Percentiles rank a stretch among this genome's conserved stretches.
Conservation (phyloP, 768 basidiomycete species). For the Tulasnella sp. region DNA sequence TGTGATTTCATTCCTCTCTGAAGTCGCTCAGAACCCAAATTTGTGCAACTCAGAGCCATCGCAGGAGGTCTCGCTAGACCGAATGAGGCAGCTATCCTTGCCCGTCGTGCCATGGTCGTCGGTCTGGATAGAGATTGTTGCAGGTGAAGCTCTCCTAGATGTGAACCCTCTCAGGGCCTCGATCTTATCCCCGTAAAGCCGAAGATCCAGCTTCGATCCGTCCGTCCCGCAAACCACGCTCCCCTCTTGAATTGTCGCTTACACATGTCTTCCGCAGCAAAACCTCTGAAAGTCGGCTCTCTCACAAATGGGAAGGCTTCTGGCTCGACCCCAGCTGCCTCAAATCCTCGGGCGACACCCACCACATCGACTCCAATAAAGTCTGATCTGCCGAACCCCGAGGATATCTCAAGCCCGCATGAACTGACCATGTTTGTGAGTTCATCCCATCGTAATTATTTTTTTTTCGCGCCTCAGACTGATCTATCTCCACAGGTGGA, state of each 20-base stretch:
- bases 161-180: conserved; percentile 3
- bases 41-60: no score
- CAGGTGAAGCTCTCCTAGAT: not conserved
- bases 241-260: not conserved
- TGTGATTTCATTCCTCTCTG: no score
- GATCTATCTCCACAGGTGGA: conserved; percentile 52
- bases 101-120: not conserved
- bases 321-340: not conserved
- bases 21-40: no score
- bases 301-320: conserved; percentile 7
- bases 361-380: not conserved
- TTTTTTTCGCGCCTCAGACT: not conserved
- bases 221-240: not conserved
- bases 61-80: no score
- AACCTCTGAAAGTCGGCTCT: conserved; percentile 8
- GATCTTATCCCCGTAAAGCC: not conserved
- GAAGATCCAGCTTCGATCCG: not conserved
- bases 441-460: no score
- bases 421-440: conserved; percentile 90
- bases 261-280: conserved; percentile 6
- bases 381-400: conserved; percentile 25
- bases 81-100: no score
- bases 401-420: conserved; percentile 83
- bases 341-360: not conserved
- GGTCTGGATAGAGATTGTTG: not conserved